Evolutionary conservation across 148 eudicot genomes (phyloP), one percentile per base, ranked within the genome.

Genomic region (Spergularia marina): DNA sequence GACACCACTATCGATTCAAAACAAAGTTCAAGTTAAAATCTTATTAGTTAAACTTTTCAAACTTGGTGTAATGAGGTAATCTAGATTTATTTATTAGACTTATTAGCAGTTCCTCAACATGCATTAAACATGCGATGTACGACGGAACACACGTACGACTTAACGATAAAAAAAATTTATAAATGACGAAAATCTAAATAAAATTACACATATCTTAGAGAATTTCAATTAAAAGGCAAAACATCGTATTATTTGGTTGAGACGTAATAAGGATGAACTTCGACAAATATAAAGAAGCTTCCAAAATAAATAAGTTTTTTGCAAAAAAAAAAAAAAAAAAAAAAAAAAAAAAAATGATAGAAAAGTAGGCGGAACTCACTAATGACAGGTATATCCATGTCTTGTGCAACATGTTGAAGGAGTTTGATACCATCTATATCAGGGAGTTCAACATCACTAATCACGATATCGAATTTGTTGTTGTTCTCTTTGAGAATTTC

Each of bases 341-440:
- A 57, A 66, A 23, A 4, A 1, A 65, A 4, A 9, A 2, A 39
- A 14, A 65, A 14, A 2, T 21, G 7, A 54, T 18, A 61, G 36
- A 12, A 47, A 0, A 40, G 21, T 0, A 53, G 58, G 11, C n/a
- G 39, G 25, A 70, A 73, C 91, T 81, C 89, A 95, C 99, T 95
- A 65, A 95, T 88, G 74, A 92, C 92, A 58, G 97, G 99, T 23
- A 95, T 80, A 79, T 92, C 88, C 94, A 90, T 90, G 74, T 89
- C 96, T 60, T 90, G 91, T 56, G 94, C 94, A 30, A 95, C 88
- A 59, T 82, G 89, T 76, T 92, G 96, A 56, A 95, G 96, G 74
- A 95, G 92, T 91, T 84, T 92, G 30, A 95, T 84, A 64, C 99
- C 99, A 81, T 92, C 97, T 86, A 95, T 95, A 75, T 90, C 97